Base-by-base conservation (phyloP, 192 early-diverging fungal genomes). In the Linnemannia elongata region DNA sequence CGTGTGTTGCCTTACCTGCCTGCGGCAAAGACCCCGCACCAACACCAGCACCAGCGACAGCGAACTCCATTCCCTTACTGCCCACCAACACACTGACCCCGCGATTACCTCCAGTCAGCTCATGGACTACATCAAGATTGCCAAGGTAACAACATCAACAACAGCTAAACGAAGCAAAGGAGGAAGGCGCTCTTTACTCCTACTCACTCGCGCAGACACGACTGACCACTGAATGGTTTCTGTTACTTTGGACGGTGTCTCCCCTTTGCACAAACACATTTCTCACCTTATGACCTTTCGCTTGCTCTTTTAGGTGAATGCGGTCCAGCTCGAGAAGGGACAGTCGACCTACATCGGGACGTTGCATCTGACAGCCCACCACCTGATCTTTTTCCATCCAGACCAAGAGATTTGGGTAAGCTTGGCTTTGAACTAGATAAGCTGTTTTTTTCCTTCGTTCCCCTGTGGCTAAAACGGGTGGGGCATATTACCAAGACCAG, bases 331-430 rank as follows among this genome's bases (percentile, higher is more conserved):
- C 38, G 90, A 91, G 79, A 90, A 88, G 77, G 79, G 85, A 41
- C 77, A 79, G 52, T 52, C 75, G 33, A 82, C 81, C 1, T 76
- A 80, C 66, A 80, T 77, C 55, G 91, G 91, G 24, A 92, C 94
- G 7, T 78, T 98, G 44, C 95, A 97, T 72, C 78, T 97, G 57
- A 95, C 94, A 15, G 90, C 93, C 22, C 95, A 97, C 85, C 95
- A 96, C 88, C 75, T 98, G 36, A 92, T 96, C 49, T 97, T 96
- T 88, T 89, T 52, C 68, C 74, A 89, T 55, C 76, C 82, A 1
- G 79, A 88, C 27, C 75, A 90, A 47, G 95, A 97, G 75, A 80
- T 96, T 35, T 95, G 95, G 94, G 93, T 96, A 76, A 66, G 60
- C 27, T 35, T 66, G 33, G 36, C 6, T 15, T 41, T 35, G 54